phyloP scores from a whole-genome alignment of 805 yeast genomes.

The Metschnikowia picachoensis region DNA sequence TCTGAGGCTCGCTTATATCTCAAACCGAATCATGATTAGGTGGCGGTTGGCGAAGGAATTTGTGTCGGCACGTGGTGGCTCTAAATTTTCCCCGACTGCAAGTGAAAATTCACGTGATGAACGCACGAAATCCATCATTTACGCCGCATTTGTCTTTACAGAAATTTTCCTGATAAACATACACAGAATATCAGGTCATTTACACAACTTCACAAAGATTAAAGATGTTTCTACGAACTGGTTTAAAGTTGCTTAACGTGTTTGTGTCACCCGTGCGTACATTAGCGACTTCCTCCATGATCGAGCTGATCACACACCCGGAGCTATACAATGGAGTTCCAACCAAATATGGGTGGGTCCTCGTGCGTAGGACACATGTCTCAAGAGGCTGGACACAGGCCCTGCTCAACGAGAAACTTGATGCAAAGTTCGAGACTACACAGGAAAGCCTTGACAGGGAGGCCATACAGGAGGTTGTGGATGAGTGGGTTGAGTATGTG shows the following conservation, averaged over 20 bases:
- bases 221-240: conserved; percentile 2
- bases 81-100: no score
- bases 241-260: no score
- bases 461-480: conserved; percentile 12
- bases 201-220: background rate
- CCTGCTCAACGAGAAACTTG: conserved; percentile 6
- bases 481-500: conserved; percentile 17
- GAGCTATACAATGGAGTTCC: conserved; percentile 16
- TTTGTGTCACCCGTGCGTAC: background rate
- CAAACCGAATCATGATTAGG: no score
- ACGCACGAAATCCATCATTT: no score
- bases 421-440: conserved; percentile 1
- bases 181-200: no score
- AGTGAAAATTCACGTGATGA: no score
- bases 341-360: conserved; percentile 23
- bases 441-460: background rate
- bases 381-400: conserved; percentile 21
- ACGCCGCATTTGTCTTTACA: no score
- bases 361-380: conserved; percentile 18
- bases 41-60: no score
- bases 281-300: conserved; percentile 4
- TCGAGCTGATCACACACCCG: conserved; percentile 11
- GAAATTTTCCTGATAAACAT: no score
- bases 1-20: no score
- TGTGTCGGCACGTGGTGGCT: no score